Evolutionary conservation across 441 rosid genomes (phyloP).

Genomic region (Populus tomentosa): DNA sequence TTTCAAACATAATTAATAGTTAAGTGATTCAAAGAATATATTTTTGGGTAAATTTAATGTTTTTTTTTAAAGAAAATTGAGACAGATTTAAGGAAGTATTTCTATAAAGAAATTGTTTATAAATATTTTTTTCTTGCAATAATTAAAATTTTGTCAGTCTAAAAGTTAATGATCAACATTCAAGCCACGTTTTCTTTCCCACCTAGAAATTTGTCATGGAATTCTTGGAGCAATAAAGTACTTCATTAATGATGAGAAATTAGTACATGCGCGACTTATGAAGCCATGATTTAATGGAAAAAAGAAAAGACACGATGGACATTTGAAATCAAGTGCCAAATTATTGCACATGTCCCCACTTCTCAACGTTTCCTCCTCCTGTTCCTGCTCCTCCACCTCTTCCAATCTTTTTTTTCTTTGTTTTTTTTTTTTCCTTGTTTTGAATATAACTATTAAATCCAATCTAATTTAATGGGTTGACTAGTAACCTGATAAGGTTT

Average conservation of each 20-base stretch:
- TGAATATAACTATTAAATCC: no score
- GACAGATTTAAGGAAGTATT: no score
- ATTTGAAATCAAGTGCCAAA: not conserved
- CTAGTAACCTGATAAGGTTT: no score
- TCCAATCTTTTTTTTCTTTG: not conserved
- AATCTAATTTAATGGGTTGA: no score
- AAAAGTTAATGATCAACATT: no score
- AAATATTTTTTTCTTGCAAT: no score
- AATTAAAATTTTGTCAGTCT: no score
- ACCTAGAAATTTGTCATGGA: not conserved
- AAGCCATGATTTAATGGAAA: not conserved
- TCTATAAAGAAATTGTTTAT: no score
- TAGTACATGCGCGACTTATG: not conserved
- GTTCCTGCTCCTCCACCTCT: not conserved
- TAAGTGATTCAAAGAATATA: no score
- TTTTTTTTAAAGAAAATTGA: no score
- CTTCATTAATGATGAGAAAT: not conserved
- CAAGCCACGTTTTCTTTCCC: not conserved
- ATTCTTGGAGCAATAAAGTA: not conserved
- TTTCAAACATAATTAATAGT: no score
- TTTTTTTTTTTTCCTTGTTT: rapidly evolving
- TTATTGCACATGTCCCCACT: not conserved
- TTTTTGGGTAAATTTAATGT: no score
- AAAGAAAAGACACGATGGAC: not conserved
- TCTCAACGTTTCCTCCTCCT: not conserved